Base-by-base conservation (phyloP, 2,329 filamentous ascomycete genomes). In the Aspergillus unguis region DNA sequence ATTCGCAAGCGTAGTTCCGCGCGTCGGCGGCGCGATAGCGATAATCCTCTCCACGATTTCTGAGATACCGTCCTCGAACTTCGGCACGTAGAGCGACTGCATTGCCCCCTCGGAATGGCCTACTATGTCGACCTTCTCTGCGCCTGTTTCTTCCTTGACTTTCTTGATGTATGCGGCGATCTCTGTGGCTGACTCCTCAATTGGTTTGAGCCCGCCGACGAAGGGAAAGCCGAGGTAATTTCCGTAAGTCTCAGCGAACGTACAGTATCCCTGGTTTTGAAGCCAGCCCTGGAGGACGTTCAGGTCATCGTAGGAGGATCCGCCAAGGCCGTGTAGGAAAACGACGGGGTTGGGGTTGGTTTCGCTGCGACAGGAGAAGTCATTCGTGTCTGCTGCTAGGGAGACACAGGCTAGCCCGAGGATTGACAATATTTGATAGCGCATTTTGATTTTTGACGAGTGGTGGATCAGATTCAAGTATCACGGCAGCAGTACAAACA, bases 101-200 rank as follows among this genome's bases (percentile, higher is more conserved):
- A 75, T 73, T 5, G 64, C 74, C 40, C 74, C 74, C 57, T 76
- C 74, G 2, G 73, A 76, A 57, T 76, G 73, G 6, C 74, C 74
- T 11, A 76, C 71, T 1, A 76, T 52, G 49, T 76, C 68, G 29
- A 76, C 62, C 44, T 72, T 73, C n/a, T 49, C 40, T 4, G 69
- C 67, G 7, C 67, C 69, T 2, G 73, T 73, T 52, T 66, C 63
- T 4, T 62, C 48, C 11, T 59, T 54, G 0, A 76, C 72, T 36
- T 71, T 62, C 23, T 61, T 63, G 49, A 76, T 65, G 58, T 74
- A 76, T 2, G 51, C 60, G 2, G 72, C 73, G 47, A 76, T 71
- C 41, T 75, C 68, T 7, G 52, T 51, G 3, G 72, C 68, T 9
- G 72, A 75, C n/a, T 69, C 62, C 37, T 57, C 58, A 62, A 76